Evolutionary conservation across 495 filamentous ascomycete genomes (phyloP).

Genomic region (Emericellopsis terricola): DNA sequence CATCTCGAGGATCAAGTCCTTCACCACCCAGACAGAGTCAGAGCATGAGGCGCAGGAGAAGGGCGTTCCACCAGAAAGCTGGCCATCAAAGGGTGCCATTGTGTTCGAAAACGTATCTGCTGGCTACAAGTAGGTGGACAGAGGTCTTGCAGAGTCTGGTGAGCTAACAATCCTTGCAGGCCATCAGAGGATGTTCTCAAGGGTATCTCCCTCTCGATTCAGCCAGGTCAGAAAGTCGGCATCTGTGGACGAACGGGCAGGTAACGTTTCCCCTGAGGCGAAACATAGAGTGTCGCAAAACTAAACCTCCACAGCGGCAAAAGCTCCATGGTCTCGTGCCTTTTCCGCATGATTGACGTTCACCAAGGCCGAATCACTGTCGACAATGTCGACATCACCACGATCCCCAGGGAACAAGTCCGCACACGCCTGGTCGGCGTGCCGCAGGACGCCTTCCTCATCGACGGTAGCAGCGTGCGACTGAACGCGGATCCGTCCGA

Average conservation of each 20-base stretch:
- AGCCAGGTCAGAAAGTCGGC: slow-evolving; percentile 22
- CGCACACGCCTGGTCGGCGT: slow-evolving; percentile 18
- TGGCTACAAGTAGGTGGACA: slow-evolving; percentile 1
- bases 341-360: slow-evolving; percentile 20
- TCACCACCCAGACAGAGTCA: too few relatives aligned
- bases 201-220: slow-evolving; percentile 6
- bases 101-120: slow-evolving; percentile 23
- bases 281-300: too few relatives aligned
- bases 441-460: slow-evolving; percentile 25
- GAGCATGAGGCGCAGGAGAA: too few relatives aligned
- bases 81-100: slow-evolving; percentile 27
- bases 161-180: too few relatives aligned
- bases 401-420: slow-evolving; percentile 8
- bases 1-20: slow-evolving; percentile 33
- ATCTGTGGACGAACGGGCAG: slow-evolving; percentile 27
- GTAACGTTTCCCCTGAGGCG: too few relatives aligned
- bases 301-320: too few relatives aligned
- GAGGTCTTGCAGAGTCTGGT: too few relatives aligned
- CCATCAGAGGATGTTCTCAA: too few relatives aligned
- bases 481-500: slow-evolving; percentile 16
- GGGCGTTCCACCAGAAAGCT: too few relatives aligned
- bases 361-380: slow-evolving; percentile 12
- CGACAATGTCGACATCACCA: slow-evolving; percentile 21
- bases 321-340: slow-evolving; percentile 15
- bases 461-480: slow-evolving; percentile 21